These are phyloP conservation scores for Schizosaccharomyces osmophilus DNA, from an alignment of 805 yeast species.

Conservation along the genomic window DNA sequence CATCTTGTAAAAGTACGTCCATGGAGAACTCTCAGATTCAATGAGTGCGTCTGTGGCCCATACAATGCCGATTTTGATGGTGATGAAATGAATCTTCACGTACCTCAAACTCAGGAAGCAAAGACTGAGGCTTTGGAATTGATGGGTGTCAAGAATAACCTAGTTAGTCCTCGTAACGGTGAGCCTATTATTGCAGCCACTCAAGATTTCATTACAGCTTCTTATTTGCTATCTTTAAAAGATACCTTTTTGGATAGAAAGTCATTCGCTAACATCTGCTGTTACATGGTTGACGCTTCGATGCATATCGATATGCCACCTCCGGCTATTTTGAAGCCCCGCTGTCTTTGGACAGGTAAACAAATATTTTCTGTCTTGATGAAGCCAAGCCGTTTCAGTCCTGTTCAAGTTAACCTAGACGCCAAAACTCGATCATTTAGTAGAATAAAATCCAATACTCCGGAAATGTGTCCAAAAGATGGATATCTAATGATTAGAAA, in stretches of 20 bases:
- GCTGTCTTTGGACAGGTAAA: slow-evolving; percentile 86
- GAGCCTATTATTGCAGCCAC: slow-evolving; percentile 99
- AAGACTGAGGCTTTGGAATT: slow-evolving; percentile 93
- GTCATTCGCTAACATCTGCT: slow-evolving; percentile 50
- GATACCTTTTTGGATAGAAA: slow-evolving; percentile 84
- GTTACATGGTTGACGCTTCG: slow-evolving; percentile 91
- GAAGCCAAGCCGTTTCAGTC: slow-evolving; percentile 50
- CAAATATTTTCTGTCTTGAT: slow-evolving; percentile 77
- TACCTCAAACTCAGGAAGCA: slow-evolving; percentile 97
- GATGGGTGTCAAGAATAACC: slow-evolving; percentile 92
- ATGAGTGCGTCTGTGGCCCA: slow-evolving; percentile 98
- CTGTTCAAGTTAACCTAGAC: slow-evolving; percentile 71
- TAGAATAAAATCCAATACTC: slow-evolving; percentile 29
- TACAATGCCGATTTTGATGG: slow-evolving; percentile 99
- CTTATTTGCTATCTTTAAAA: slow-evolving; percentile 74
- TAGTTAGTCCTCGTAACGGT: slow-evolving; percentile 89
- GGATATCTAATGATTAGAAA: slow-evolving; percentile 82
- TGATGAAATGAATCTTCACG: slow-evolving; percentile 96
- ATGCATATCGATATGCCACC: slow-evolving; percentile 82
- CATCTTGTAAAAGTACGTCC: slow-evolving; percentile 93
- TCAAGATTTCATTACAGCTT: slow-evolving; percentile 95
- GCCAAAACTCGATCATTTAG: slow-evolving; percentile 87
- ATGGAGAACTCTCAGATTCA: slow-evolving; percentile 90
- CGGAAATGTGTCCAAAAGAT: slow-evolving; percentile 93
- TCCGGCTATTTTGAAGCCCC: slow-evolving; percentile 80